Percentiles rank a stretch among this genome's conserved stretches.
phyloP scores from a whole-genome alignment of 179 eudicot genomes.

The Gypsophila paniculata region DNA sequence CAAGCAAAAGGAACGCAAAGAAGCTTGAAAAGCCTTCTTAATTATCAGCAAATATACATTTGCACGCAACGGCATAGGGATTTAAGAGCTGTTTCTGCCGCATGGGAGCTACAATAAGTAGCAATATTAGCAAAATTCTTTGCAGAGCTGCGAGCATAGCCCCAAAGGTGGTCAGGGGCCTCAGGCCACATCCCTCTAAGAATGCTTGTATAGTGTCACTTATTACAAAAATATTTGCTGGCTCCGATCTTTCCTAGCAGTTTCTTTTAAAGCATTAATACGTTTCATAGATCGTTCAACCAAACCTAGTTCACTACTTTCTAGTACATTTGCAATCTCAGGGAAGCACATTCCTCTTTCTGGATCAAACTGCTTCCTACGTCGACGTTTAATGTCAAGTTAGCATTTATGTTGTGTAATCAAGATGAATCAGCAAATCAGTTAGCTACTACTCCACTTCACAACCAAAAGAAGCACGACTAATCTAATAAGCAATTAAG shows the following conservation, averaged over 20 bases:
- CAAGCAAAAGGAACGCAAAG: background rate
- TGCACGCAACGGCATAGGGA: constrained; percentile 1
- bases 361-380: constrained; percentile 72
- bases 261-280: constrained; percentile 34
- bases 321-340: constrained; percentile 20
- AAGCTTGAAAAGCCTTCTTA: background rate
- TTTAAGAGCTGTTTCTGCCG: constrained; percentile 82
- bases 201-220: constrained; percentile 78
- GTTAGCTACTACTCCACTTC: too few relatives aligned
- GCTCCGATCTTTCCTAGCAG: constrained; percentile 39
- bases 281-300: too few relatives aligned
- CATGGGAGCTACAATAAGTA: constrained; percentile 88
- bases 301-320: constrained; percentile 12
- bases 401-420: constrained; percentile 1
- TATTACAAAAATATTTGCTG: constrained; percentile 37
- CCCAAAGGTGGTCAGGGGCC: constrained; percentile 57
- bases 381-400: constrained; percentile 14
- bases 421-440: background rate
- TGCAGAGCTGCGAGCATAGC: constrained; percentile 64
- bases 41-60: background rate
- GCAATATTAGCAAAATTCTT: constrained; percentile 57
- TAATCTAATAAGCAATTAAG: too few relatives aligned
- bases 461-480: too few relatives aligned
- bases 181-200: constrained; percentile 62
- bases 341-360: constrained; percentile 24